These are phyloP conservation scores for Saccharomycopsis olivae DNA, from an alignment of 805 yeast species.

Conservation along the genomic window DNA sequence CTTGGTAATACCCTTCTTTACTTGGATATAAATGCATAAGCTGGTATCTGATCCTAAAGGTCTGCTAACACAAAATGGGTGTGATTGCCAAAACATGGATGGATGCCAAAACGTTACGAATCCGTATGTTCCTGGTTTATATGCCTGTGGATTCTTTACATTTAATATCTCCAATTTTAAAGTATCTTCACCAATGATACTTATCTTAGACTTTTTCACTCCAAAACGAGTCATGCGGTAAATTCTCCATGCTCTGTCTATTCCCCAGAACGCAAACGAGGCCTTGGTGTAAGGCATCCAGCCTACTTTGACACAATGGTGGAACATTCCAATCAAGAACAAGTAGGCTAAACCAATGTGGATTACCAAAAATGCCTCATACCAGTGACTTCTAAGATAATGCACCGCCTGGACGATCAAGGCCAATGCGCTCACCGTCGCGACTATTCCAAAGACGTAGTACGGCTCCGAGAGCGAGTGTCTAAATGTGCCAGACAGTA, in stretches of 20 bases:
- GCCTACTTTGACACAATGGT: slow-evolving; percentile 12
- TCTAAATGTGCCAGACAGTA: neutral
- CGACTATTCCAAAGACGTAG: slow-evolving; percentile 8
- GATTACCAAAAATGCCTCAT: slow-evolving; percentile 7
- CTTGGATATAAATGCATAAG: slow-evolving; percentile 7
- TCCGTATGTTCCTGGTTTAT: slow-evolving; percentile 12
- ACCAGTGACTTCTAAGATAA: slow-evolving; percentile 7
- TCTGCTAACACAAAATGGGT: slow-evolving; percentile 11
- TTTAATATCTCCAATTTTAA: slow-evolving; percentile 1
- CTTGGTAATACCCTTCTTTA: slow-evolving; percentile 9
- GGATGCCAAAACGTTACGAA: slow-evolving; percentile 7
- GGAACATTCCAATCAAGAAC: slow-evolving; percentile 9
- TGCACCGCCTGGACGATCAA: slow-evolving; percentile 8
- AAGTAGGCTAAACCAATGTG: slow-evolving; percentile 7
- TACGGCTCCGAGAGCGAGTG: neutral
- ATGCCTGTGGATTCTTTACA: neutral
- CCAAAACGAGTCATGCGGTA: neutral
- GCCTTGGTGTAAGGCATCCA: slow-evolving; percentile 3
- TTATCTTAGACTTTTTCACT: neutral
- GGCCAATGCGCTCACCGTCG: slow-evolving; percentile 1
- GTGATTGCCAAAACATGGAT: slow-evolving; percentile 9
- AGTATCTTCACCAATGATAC: neutral
- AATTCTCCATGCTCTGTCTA: slow-evolving; percentile 8
- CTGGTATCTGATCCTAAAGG: neutral
- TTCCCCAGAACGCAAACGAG: slow-evolving; percentile 5